Evolutionary conservation across 208 protist genomes (phyloP), one percentile per base, ranked within the genome.

Genomic region (Histomonas meleagridis): DNA sequence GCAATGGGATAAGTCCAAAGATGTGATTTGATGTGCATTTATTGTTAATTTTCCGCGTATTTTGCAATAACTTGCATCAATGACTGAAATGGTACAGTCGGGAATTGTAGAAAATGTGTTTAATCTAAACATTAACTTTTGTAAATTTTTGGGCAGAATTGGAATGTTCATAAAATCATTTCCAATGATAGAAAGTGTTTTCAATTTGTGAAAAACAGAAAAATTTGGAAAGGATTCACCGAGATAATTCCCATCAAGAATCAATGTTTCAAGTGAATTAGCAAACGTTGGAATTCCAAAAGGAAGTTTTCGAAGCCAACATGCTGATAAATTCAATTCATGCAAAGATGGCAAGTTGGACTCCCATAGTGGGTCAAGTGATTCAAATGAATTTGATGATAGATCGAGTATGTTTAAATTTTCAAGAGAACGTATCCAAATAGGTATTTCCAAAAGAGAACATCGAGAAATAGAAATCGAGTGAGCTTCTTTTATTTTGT

Each of bases 81-180:
- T 38, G 32, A 32, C 38, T 51, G 40, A 51, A 38, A 86, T 55
- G 14, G 7, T 12, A 26, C n/a, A 51, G 10, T 51, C 18, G 23
- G 76, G 76, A 18, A 86, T 86, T 1, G 0, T 2, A 38, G 23
- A 38, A 38, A 86, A 57, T 21, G 40, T 35, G 38, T 86, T 86
- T 7, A 86, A 23, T 86, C 76, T 21, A 35, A 51, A 86, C 32
- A 51, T 38, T 26, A 51, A 55, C 46, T 1, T 38, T 38, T 86
- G 46, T 32, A 86, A 38, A 18, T 12, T 26, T 2, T 49, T 43
- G 9, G 76, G 76, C 38, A 86, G 26, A 12, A 57, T 5, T 38
- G 76, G 76, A 55, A 86, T 40, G 9, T 51, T n/a, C 18, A 49
- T 38, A 86, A 86, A 86, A 86, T 86, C 76, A 55, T 86, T 86